A percentile compares a stretch with the other conserved stretches of the same genome.
Conservation (phyloP, 2,329 filamentous ascomycete genomes). For the Penicillium oxalicum region DNA sequence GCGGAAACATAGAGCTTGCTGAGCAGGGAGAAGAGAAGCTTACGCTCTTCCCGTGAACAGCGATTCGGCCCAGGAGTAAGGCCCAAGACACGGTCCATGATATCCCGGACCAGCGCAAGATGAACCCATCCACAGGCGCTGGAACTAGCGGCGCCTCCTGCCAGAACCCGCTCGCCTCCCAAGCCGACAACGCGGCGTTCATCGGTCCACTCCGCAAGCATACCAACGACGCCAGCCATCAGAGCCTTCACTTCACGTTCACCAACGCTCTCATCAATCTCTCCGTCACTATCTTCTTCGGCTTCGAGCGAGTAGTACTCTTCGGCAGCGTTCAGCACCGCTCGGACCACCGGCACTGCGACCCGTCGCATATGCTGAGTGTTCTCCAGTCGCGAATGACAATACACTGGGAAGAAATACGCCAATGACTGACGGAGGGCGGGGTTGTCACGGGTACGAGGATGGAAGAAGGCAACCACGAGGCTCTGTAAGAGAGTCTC, state of each 20-base stretch:
- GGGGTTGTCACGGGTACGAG: constrained; percentile 71
- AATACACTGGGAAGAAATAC: constrained; percentile 93
- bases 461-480: constrained; percentile 83
- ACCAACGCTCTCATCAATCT: constrained; percentile 72
- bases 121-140: constrained; percentile 69
- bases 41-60: constrained; percentile 68
- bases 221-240: constrained; percentile 68
- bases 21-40: constrained; percentile 68
- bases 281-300: constrained; percentile 67
- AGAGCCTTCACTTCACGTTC: constrained; percentile 50
- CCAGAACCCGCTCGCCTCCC: constrained; percentile 43
- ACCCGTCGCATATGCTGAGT: constrained; percentile 74
- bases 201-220: constrained; percentile 89
- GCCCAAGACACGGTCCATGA: constrained; percentile 67
- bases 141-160: constrained; percentile 49
- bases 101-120: constrained; percentile 67
- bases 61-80: constrained; percentile 30
- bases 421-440: constrained; percentile 78
- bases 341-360: constrained; percentile 66
- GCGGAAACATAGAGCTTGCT: constrained; percentile 76
- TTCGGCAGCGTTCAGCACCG: constrained; percentile 54
- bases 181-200: constrained; percentile 69
- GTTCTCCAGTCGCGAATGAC: constrained; percentile 76
- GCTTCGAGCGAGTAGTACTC: constrained; percentile 65
- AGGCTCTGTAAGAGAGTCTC: constrained; percentile 76